Evolutionary conservation across 805 yeast species (phyloP), one percentile per base, ranked within the genome.

Genomic region (Naumovozyma castellii): DNA sequence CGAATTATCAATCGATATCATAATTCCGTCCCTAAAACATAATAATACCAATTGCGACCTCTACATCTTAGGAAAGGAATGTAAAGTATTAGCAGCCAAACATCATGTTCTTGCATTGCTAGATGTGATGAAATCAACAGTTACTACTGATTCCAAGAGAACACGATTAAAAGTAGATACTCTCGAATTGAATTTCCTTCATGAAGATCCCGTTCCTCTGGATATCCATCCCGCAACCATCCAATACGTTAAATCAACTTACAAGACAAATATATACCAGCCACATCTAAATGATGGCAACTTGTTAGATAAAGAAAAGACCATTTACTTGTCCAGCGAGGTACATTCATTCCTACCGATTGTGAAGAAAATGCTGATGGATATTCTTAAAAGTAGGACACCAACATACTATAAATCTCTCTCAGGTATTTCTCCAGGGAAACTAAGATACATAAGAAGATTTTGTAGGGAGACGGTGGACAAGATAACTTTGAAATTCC

Each of bases 401-500:
- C 9, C 27, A 22, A 6, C 10, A 6, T 22, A 6, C 27, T 10
- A 22, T 22, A 22, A 22, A 22, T 22, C 27, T 6, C 27, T 22
- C 10, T 22, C 27, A 22, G 27, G 27, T 20, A 30, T 57, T 3
- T 48, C 61, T 10, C 48, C 51, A 5, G 45, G 48, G 10, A 59
- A 59, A 41, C 31, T 57, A 18, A 41, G 42, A 12, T 57, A 39
- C 35, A 40, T 57, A 8, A 44, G 37, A 37, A 44, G 41, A 15
- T 50, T 49, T 40, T 49, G 45, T 32, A 41, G 37, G 20, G 20
- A 38, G 8, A 46, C 51, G 35, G 32, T 57, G n/a, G 41, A 39
- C 5, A 35, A 46, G n/a, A 38, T 60, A 3, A 61, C 60, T 61
- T 39, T 47, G 18, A 48, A 53, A 42, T 43, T 48, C 32, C 57